Conservation (phyloP, 306 rosid species). For the Canavalia ensiformis region DNA sequence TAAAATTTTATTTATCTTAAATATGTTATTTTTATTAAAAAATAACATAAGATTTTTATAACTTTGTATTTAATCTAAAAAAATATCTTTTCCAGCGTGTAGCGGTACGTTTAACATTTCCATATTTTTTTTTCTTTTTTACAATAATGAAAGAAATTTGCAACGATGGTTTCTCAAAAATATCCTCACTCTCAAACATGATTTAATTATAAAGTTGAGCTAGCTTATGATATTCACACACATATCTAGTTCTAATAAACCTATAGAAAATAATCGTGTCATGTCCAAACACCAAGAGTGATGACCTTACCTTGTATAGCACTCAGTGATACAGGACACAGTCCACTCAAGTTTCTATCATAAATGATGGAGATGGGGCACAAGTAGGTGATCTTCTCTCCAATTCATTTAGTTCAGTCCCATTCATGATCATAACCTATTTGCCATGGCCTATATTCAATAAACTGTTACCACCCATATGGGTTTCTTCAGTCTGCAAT, state of each 20-base stretch:
- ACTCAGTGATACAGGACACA: not conserved
- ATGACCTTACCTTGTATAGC: not conserved
- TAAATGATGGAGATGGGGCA: constrained; percentile 50
- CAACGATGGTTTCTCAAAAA: too few relatives aligned
- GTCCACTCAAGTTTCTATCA: constrained; percentile 26
- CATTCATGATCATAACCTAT: constrained; percentile 14
- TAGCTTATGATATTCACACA: not conserved
- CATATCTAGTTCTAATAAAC: not conserved
- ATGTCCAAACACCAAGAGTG: not conserved
- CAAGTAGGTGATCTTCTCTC: constrained; percentile 41
- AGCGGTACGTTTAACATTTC: too few relatives aligned
- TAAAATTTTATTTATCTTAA: too few relatives aligned
- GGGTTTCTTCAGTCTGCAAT: constrained; percentile 34
- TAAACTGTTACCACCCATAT: constrained; percentile 23
- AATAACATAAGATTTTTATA: too few relatives aligned
- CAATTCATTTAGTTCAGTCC: constrained; percentile 45
- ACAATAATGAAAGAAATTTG: too few relatives aligned
- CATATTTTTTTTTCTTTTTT: too few relatives aligned
- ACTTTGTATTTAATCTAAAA: too few relatives aligned
- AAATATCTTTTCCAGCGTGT: too few relatives aligned
- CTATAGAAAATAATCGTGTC: not conserved
- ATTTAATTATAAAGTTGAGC: not conserved
- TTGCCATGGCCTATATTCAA: not conserved
- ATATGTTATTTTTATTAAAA: too few relatives aligned
- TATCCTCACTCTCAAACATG: not conserved